Percentiles rank a stretch among this genome's conserved stretches.
Evolutionary conservation across 352 stramenopile species (phyloP).

Genomic region (Phytophthora fragariaefolia): DNA sequence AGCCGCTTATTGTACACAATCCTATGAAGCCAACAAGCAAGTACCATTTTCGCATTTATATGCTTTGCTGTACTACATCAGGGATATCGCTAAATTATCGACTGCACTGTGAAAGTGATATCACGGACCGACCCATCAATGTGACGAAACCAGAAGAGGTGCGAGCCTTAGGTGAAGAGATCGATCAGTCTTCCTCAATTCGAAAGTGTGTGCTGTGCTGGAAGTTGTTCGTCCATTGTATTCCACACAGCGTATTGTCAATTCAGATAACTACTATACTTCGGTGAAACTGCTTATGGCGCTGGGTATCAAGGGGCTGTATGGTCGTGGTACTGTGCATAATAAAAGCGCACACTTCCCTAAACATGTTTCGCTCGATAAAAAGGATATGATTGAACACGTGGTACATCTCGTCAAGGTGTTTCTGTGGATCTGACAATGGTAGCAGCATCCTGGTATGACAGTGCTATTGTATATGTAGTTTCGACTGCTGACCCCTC

Average conservation of each 20-base stretch:
- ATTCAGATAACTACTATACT: conserved; percentile 48
- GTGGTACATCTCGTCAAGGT: conserved; percentile 18
- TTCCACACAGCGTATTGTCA: conserved; percentile 28
- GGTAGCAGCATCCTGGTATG: conserved; percentile 30
- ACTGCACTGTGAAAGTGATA: conserved; percentile 27
- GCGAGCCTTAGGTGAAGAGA: conserved; percentile 15
- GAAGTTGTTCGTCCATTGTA: conserved; percentile 34
- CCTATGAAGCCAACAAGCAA: conserved; percentile 10
- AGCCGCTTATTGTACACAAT: not conserved
- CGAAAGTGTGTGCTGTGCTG: conserved; percentile 31
- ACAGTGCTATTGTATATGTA: conserved; percentile 23
- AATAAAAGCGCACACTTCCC: conserved; percentile 29
- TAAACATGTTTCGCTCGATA: conserved; percentile 21
- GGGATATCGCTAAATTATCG: conserved; percentile 32
- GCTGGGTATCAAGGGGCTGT: conserved; percentile 26
- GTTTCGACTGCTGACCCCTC: conserved; percentile 34
- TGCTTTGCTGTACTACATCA: conserved; percentile 28
- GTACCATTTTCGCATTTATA: conserved; percentile 31
- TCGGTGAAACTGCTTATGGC: conserved; percentile 29
- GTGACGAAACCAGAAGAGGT: conserved; percentile 1
- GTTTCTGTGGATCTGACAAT: conserved; percentile 22
- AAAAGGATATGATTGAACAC: conserved; percentile 3
- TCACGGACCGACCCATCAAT: conserved; percentile 20
- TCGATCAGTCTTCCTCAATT: conserved; percentile 3
- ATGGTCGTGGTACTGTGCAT: conserved; percentile 24